Evolutionary conservation across 257 asterid genomes (phyloP).

Genomic region (Gynochthodes officinalis): DNA sequence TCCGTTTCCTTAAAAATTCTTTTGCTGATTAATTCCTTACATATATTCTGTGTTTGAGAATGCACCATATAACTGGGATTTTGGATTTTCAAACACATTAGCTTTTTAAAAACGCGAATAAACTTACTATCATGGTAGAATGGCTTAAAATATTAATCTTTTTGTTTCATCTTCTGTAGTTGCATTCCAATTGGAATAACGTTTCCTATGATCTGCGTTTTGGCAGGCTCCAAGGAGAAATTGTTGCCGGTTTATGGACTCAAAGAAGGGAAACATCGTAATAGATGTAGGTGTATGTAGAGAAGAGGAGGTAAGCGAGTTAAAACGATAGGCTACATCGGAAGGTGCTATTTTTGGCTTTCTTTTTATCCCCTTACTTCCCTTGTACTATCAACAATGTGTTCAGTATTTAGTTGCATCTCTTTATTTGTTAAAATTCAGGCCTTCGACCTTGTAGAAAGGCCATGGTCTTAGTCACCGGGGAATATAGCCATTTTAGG

Average conservation of each 20-base stretch:
- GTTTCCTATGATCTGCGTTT: slow-evolving; percentile 6
- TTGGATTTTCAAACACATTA: background rate
- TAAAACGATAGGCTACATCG: slow-evolving; percentile 6
- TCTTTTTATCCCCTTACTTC: slow-evolving; percentile 5
- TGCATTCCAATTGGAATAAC: background rate
- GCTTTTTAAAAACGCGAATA: too few species aligned
- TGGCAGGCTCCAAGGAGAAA: slow-evolving; percentile 82
- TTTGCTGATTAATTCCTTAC: background rate
- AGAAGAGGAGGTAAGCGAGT: slow-evolving; percentile 65
- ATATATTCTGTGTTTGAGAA: background rate
- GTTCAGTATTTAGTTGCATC: slow-evolving; percentile 23
- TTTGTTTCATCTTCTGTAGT: background rate
- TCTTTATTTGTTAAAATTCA: slow-evolving; percentile 35
- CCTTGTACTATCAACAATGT: slow-evolving; percentile 16
- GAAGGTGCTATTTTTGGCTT: background rate
- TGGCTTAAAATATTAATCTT: background rate
- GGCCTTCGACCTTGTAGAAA: background rate
- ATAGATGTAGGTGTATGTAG: slow-evolving; percentile 66
- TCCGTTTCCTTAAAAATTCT: background rate
- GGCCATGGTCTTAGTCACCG: background rate
- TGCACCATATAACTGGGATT: background rate
- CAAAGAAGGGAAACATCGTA: slow-evolving; percentile 39
- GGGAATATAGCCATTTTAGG: background rate
- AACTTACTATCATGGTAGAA: too few species aligned
- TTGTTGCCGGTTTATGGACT: slow-evolving; percentile 61